Base-by-base conservation (phyloP, 495 filamentous ascomycete genomes). In the Jackrogersella minutella region DNA sequence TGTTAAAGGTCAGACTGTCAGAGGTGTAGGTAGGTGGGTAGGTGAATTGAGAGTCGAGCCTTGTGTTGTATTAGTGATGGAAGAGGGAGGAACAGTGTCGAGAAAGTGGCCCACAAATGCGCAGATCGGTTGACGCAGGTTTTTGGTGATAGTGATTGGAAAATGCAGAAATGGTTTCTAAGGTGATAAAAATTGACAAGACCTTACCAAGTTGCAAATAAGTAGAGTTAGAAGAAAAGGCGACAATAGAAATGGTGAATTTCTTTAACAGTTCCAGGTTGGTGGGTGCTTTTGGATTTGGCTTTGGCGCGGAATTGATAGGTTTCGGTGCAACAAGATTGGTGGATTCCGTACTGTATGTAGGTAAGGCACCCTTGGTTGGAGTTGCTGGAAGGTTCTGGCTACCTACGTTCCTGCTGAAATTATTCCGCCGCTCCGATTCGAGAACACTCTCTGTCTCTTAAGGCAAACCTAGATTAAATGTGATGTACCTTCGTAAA, bases 331-430 rank as follows among this genome's bases (percentile, higher is more conserved):
- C 28, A n/a, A 67, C 50, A 37, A 58, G 64, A 68, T 64, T 64
- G 56, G 66, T 69, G 60, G 66, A 50, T 56, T 22, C 22, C 26
- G 39, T 16, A n/a, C 33, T 24, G 43, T 53, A 58, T 11, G 40
- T 54, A 33, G 44, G 47, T 33, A 44, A 67, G 40, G 64, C 62
- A 44, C 58, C 56, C 58, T 26, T 11, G 17, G 31, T 40, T 33
- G 51, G 60, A 63, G 59, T 66, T 73, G 59, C 55, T 70, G 63
- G 66, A 69, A 69, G 66, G 66, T 69, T 69, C 66, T 69, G 66
- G 66, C 52, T 69, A 40, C 57, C 52, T 69, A 40, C 57, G 61
- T 61, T 69, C 56, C 66, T 65, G 61, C 66, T 65, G 55, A 46
- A 64, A 60, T 19, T 69, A 64, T 58, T 17, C 53, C 37, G 28